Percentiles rank a stretch among this genome's conserved stretches.
phyloP scores from a whole-genome alignment of 148 eudicot species.

The Fagopyrum esculentum region DNA sequence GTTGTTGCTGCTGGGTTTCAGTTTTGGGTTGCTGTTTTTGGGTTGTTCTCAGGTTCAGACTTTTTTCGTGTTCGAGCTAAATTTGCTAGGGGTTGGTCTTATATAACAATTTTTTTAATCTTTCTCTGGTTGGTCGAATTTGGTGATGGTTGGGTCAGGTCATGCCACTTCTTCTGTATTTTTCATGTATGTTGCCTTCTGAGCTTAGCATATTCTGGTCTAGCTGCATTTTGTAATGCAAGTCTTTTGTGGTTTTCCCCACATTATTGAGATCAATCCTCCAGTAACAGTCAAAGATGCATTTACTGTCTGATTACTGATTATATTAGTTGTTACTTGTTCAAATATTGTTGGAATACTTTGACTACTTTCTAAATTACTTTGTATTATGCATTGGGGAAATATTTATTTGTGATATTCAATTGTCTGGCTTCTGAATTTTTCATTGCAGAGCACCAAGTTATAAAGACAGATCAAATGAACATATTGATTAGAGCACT shows the following conservation, averaged over 20 bases:
- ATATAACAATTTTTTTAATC: not conserved
- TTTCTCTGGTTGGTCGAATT: not conserved
- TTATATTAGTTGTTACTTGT: not conserved
- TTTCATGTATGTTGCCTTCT: not conserved
- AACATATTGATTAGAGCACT: slow-evolving; percentile 92
- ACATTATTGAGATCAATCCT: not conserved
- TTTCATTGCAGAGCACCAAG: slow-evolving; percentile 52
- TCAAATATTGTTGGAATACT: not conserved
- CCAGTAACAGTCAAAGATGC: not conserved
- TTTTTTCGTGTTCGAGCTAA: not conserved
- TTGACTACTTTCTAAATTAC: not conserved
- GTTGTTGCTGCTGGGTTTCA: not conserved
- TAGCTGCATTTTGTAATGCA: not conserved
- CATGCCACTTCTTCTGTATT: not conserved
- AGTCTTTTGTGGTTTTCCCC: not conserved
- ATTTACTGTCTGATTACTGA: not conserved
- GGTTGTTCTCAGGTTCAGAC: not conserved
- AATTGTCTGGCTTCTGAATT: not conserved
- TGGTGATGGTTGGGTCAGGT: not conserved
- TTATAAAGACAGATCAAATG: slow-evolving; percentile 78
- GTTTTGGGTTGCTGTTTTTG: not conserved
- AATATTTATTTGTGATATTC: not conserved
- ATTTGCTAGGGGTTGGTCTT: not conserved
- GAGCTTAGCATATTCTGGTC: not conserved
- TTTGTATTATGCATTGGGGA: not conserved